Evolutionary conservation across 2,329 filamentous ascomycete genomes (phyloP), one percentile per base, ranked within the genome.

Genomic region (Epichloe uncinata): DNA sequence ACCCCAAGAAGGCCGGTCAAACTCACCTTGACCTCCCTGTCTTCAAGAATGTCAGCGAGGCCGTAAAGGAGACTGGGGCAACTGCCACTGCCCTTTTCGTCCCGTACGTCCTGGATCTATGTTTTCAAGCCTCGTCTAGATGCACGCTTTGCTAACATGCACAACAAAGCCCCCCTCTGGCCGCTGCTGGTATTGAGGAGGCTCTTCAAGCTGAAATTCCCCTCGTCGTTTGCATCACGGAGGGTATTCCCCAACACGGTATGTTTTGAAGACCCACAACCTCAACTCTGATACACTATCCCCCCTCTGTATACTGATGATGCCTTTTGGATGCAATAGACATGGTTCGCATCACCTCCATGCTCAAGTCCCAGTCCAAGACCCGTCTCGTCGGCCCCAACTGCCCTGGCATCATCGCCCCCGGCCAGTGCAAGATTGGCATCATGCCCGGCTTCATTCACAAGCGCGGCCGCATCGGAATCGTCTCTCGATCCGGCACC

Each of bases 381-480:
- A 96, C 91, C 59, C 86, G 93, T 66, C 80, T 98, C 63, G 89
- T 97, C 55, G 91, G 91, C 60, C 91, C 91, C 65, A 98, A 97
- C 78, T 98, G 93, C 78, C 93, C 93, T 57, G 93, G 91, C 69
- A 91, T 97, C 73, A 97, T 97, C 71, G 91, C 78, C 50, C 80
- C 81, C 54, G 93, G 91, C 62, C 91, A 95, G 81, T 98, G 93
- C 82, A 98, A 98, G 78, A 97, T 98, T 66, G 93, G 93, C 67
- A 98, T 98, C 75, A 97, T 98, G 93, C 68, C 93, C 57, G 93
- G 93, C 63, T 96, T 97, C 79, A 97, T 98, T 75, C 93, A 98
- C 83, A 97, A 97, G 82, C 88, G 90, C 71, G 93, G 93, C 63
- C 90, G 93, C 69, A 90, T 98, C 67, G 93, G 93, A 66, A 97